Evolutionary conservation across 345 rosid species (phyloP).

Genomic region (Salix udensis): DNA sequence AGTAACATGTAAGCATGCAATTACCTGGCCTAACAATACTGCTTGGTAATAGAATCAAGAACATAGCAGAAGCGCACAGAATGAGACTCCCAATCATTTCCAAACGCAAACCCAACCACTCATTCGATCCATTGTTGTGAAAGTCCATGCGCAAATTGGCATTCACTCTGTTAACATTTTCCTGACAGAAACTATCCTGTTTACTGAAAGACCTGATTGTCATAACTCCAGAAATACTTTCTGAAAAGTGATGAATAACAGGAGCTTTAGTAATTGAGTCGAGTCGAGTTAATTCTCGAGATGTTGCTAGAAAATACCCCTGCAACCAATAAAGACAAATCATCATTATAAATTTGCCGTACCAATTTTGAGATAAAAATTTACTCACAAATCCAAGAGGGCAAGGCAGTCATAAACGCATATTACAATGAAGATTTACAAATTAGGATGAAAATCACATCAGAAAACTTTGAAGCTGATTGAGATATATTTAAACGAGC

Average conservation of each 20-base stretch:
- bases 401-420: background rate
- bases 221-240: slow-evolving; percentile 86
- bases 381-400: background rate
- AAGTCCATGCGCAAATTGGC: slow-evolving; percentile 79
- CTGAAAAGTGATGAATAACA: slow-evolving; percentile 90
- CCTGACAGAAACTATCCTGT: slow-evolving; percentile 52
- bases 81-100: slow-evolving; percentile 73
- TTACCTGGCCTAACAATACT: slow-evolving; percentile 79
- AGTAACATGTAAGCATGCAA: background rate
- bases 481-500: background rate
- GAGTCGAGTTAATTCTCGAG: slow-evolving; percentile 84
- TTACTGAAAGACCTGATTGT: slow-evolving; percentile 72
- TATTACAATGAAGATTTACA: background rate
- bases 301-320: slow-evolving; percentile 79
- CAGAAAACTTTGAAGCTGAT: background rate
- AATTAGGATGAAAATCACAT: background rate
- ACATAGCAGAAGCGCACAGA: slow-evolving; percentile 68
- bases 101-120: slow-evolving; percentile 88
- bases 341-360: background rate
- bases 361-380: background rate
- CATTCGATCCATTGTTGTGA: slow-evolving; percentile 86
- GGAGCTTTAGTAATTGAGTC: slow-evolving; percentile 98
- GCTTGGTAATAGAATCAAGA: slow-evolving; percentile 80
- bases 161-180: slow-evolving; percentile 67
- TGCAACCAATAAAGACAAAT: slow-evolving; percentile 20